Percentiles rank a stretch among this genome's conserved stretches.
phyloP scores from a whole-genome alignment of 1,139 yeast genomes.

The Yamadazyma sp. region DNA sequence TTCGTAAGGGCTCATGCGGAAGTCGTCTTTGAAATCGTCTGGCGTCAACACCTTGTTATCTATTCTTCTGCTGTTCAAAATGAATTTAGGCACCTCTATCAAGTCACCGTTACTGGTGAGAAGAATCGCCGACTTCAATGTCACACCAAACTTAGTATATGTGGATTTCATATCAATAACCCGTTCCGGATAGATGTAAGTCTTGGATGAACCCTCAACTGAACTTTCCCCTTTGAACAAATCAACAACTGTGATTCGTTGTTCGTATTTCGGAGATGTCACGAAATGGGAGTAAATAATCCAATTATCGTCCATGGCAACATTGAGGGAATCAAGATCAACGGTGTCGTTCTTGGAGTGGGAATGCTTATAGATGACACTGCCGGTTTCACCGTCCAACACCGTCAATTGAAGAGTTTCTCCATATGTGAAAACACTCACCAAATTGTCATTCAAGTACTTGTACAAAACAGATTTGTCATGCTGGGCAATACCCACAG shows the following conservation, averaged over 20 bases:
- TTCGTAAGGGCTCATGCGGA: slow-evolving; percentile 63
- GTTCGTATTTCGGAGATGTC: slow-evolving; percentile 49
- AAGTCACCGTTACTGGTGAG: slow-evolving; percentile 63
- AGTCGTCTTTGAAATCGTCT: slow-evolving; percentile 59
- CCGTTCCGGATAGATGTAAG: slow-evolving; percentile 62
- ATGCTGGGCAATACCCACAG: slow-evolving; percentile 70
- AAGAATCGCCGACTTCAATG: slow-evolving; percentile 65
- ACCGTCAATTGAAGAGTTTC: slow-evolving; percentile 46
- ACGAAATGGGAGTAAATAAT: slow-evolving; percentile 67
- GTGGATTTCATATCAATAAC: slow-evolving; percentile 56
- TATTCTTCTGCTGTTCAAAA: slow-evolving; percentile 62
- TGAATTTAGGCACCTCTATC: slow-evolving; percentile 66
- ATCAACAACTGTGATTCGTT: slow-evolving; percentile 71
- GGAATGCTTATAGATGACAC: slow-evolving; percentile 48
- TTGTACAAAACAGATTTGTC: slow-evolving; percentile 80
- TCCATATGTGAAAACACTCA: slow-evolving; percentile 52
- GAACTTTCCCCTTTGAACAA: slow-evolving; percentile 57
- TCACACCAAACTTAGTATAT: slow-evolving; percentile 69
- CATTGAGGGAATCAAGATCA: slow-evolving; percentile 39
- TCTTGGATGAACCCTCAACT: slow-evolving; percentile 25
- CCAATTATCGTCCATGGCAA: slow-evolving; percentile 84
- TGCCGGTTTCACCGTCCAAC: slow-evolving; percentile 72
- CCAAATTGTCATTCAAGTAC: slow-evolving; percentile 70
- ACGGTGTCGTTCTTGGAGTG: slow-evolving; percentile 43
- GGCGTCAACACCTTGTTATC: slow-evolving; percentile 52